Base-by-base conservation (phyloP, 2,329 filamentous ascomycete genomes). In the Harringtonia aguacate region DNA sequence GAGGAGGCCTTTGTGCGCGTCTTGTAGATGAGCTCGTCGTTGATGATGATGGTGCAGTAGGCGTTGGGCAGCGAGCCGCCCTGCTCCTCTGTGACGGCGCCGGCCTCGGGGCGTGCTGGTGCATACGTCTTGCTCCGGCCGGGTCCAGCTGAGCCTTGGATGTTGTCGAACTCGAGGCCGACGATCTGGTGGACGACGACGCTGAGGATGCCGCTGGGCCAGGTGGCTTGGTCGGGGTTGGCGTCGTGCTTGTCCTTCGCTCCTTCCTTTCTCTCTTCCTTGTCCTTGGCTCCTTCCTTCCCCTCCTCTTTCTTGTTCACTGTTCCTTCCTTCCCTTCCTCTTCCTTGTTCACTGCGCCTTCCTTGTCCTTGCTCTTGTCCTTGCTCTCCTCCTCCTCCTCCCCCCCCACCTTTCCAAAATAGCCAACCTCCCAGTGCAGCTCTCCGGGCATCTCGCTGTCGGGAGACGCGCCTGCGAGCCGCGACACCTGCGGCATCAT, bases 351-450 rank as follows among this genome's bases (percentile, higher is more conserved):
- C n/a, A 27, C 24, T 6, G 24, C 24, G 10, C 10, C 10, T 27
- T 27, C 24, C 24, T 27, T 6, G 24, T 27, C 24, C 10, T 10
- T 27, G 24, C 24, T 27, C 7, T 10, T 10, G 24, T 27, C 24
- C 24, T 27, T 27, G 6, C 7, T 27, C 24, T 6, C 7, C 7
- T 27, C 24, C 24, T 10, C 24, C 7, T 27, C 24, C 7, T 10
- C 24, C 6, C 24, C 10, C 7, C 24, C 24, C 24, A 10, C 7
- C 24, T 27, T 27, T 10, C 82, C 81, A 55, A 95, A 97, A 66
- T 84, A 97, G 8, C 90, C 92, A 38, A 97, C 87, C 61, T 95
- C 90, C 90, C 90, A 97, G 58, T 94, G 81, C 33, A 98, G 73
- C 57, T 95, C 82, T 24, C 92, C 90, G 0, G 92, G 92, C 88